Evolutionary conservation across 2,329 filamentous ascomycete species (phyloP).

Genomic region (Penicillium sp.): DNA sequence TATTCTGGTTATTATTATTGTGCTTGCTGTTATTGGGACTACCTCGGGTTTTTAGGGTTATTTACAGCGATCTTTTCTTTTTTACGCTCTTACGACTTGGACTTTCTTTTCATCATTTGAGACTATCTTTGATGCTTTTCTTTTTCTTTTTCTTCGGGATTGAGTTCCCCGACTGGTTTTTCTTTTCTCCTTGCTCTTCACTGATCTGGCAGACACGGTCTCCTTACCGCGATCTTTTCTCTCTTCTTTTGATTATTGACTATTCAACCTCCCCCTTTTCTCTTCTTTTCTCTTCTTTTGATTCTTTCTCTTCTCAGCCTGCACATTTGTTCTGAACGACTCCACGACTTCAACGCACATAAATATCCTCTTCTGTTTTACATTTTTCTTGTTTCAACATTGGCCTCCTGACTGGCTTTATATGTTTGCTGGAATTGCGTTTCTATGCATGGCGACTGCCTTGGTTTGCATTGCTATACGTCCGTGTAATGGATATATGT

Average conservation of each 20-base stretch:
- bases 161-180: conserved; percentile 1
- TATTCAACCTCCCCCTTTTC: not conserved
- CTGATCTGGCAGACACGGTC: not conserved
- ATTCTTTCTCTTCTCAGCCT: not conserved
- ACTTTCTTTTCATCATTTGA: not conserved
- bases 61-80: conserved; percentile 1
- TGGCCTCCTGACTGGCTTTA: not conserved
- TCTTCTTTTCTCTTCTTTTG: not conserved
- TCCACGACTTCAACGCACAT: conserved; percentile 6
- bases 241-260: not conserved
- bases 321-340: conserved; percentile 1
- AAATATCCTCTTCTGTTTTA: conserved; percentile 8
- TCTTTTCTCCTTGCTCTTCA: conserved; percentile 1
- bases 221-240: not conserved
- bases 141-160: conserved; percentile 7
- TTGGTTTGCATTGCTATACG: conserved; percentile 2
- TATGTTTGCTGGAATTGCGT: not conserved
- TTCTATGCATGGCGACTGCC: conserved; percentile 9
- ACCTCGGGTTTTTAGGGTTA: conserved; percentile 33
- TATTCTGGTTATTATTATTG: conserved; percentile 53
- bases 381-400: conserved; percentile 1
- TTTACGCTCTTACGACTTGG: conserved; percentile 18
- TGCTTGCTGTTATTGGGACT: conserved; percentile 34
- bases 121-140: not conserved
- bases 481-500: conserved; percentile 12